Conservation (phyloP, 257 asterid genomes). For the Nemophila menziesii region DNA sequence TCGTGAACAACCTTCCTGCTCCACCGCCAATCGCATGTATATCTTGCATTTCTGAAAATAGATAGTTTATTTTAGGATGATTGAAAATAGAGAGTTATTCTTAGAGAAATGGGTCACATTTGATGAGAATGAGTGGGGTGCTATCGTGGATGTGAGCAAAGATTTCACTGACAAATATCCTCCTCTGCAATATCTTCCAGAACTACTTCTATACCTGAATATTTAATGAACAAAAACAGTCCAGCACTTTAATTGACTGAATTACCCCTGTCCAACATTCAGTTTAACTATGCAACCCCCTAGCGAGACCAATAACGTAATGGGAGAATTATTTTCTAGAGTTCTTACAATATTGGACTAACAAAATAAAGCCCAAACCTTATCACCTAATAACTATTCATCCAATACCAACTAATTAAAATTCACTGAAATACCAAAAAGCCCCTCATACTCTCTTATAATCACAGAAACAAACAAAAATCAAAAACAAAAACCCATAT, state of each 20-base stretch:
- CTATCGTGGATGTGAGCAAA: conserved; percentile 8
- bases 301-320: too few species aligned
- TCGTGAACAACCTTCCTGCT: conserved; percentile 2
- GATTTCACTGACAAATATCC: conserved; percentile 32
- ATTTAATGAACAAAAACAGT: conserved; percentile 7
- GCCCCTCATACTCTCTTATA: too few species aligned
- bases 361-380: too few species aligned
- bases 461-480: too few species aligned
- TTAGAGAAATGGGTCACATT: conserved; percentile 11
- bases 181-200: conserved; percentile 22
- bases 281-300: background rate
- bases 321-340: too few species aligned
- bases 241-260: conserved; percentile 13
- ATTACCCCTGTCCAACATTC: conserved; percentile 9
- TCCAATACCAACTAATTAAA: too few species aligned
- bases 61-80: background rate
- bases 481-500: too few species aligned
- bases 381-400: too few species aligned
- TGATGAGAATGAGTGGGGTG: conserved; percentile 7
- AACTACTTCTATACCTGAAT: background rate
- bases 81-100: background rate
- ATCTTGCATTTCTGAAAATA: conserved; percentile 41
- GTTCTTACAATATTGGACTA: too few species aligned
- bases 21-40: conserved; percentile 35
- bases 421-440: too few species aligned